Percentiles rank a stretch among this genome's conserved stretches.
Conservation (phyloP, 2,329 filamentous ascomycete species). For the Xylariaceae sp. region DNA sequence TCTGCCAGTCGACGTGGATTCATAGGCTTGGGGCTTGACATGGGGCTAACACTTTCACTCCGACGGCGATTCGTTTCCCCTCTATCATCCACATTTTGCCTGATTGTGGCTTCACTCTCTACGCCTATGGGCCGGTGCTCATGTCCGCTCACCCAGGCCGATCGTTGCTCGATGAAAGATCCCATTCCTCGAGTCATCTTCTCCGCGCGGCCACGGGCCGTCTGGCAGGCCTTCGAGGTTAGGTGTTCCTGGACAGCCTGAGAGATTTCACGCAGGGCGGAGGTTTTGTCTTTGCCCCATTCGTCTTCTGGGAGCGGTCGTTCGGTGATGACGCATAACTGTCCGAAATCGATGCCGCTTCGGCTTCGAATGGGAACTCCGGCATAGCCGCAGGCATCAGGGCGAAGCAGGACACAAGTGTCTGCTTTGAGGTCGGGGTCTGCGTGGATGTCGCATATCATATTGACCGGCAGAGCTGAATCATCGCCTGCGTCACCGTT, state of each 20-base stretch:
- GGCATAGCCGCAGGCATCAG: constrained; percentile 5
- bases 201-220: constrained; percentile 8
- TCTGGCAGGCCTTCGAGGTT: constrained; percentile 5
- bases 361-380: constrained; percentile 13
- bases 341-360: constrained; percentile 13
- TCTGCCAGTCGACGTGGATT: neutral
- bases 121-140: neutral
- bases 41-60: neutral
- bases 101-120: neutral
- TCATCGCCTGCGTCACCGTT: neutral
- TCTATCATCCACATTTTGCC: neutral
- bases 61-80: neutral
- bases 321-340: constrained; percentile 11
- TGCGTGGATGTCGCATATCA: constrained; percentile 9
- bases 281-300: constrained; percentile 8
- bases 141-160: neutral
- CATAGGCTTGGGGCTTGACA: too few relatives aligned
- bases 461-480: constrained; percentile 5
- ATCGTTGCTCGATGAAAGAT: constrained; percentile 9
- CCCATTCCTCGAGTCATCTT: constrained; percentile 10
- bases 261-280: constrained; percentile 11
- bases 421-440: constrained; percentile 4
- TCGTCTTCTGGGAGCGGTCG: constrained; percentile 6
- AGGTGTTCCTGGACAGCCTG: constrained; percentile 10
- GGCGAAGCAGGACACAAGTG: constrained; percentile 6